Conservation (phyloP, 805 yeast genomes). For the Candida nemodendra region DNA sequence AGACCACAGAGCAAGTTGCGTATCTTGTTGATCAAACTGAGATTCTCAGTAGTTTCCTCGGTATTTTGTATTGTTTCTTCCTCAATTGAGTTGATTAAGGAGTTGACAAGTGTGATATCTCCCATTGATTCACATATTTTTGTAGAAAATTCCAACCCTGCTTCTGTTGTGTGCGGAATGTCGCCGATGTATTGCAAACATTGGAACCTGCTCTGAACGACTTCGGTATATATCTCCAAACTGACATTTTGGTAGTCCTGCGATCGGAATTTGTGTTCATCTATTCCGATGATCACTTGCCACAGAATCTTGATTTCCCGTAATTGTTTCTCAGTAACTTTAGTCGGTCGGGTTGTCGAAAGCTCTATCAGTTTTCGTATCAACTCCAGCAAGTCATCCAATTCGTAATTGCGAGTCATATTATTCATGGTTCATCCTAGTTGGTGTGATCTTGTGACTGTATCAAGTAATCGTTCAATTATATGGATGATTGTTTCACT, state of each 20-base stretch:
- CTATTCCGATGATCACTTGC: constrained; percentile 27
- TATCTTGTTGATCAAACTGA: constrained; percentile 22
- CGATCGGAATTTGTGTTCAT: constrained; percentile 19
- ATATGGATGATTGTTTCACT: no score
- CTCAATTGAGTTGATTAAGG: constrained; percentile 18
- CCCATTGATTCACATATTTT: constrained; percentile 15
- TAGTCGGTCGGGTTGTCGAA: constrained; percentile 8
- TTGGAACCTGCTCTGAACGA: constrained; percentile 14
- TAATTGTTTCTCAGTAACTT: constrained; percentile 5
- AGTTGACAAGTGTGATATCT: constrained; percentile 9
- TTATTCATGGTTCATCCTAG: no score
- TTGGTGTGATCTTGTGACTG: no score
- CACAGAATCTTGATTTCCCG: constrained; percentile 21
- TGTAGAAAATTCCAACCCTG: background rate
- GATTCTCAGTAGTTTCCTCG: constrained; percentile 19
- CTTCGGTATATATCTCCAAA: constrained; percentile 11
- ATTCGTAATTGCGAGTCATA: constrained; percentile 4
- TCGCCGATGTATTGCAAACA: constrained; percentile 11
- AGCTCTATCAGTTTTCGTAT: constrained; percentile 13
- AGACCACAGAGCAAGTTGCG: constrained; percentile 17
- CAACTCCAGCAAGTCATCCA: constrained; percentile 18
- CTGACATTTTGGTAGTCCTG: constrained; percentile 17
- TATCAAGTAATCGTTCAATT: no score
- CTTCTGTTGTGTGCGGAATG: background rate
- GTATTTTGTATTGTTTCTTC: constrained; percentile 17